Evolutionary conservation across 2,329 filamentous ascomycete genomes (phyloP).

Genomic region (Ophiognomonia clavigignenti-juglandacearum): DNA sequence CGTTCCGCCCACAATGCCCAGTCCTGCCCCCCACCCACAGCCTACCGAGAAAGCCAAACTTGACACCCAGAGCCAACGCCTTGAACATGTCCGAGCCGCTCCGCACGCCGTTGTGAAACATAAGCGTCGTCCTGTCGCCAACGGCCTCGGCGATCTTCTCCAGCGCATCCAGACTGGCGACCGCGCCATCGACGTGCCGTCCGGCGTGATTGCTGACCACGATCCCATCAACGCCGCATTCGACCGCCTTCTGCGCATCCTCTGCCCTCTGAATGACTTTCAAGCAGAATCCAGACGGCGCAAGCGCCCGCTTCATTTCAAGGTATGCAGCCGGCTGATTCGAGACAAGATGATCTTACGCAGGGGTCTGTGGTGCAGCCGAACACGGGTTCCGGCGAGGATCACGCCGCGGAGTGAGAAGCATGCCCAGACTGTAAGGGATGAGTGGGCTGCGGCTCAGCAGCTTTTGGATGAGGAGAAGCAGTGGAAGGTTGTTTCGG

Average conservation of each 20-base stretch:
- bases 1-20: constrained; percentile 55
- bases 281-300: too few species aligned
- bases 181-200: constrained; percentile 55
- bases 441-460: too few species aligned
- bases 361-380: too few species aligned
- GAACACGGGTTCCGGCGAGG: too few species aligned
- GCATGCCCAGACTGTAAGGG: too few species aligned
- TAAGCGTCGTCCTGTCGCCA: constrained; percentile 35
- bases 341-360: too few species aligned
- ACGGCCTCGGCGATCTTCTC: constrained; percentile 49
- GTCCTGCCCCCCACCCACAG: constrained; percentile 57
- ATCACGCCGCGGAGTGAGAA: too few species aligned
- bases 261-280: constrained; percentile 59
- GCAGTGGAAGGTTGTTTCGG: too few species aligned
- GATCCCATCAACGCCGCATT: constrained; percentile 55
- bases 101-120: constrained; percentile 56
- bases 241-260: constrained; percentile 53
- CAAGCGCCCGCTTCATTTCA: too few species aligned
- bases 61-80: constrained; percentile 55
- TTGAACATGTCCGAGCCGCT: constrained; percentile 55
- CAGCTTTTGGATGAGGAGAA: too few species aligned
- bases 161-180: constrained; percentile 54
- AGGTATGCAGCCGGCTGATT: too few species aligned
- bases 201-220: constrained; percentile 56
- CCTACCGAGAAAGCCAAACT: constrained; percentile 57